These are phyloP conservation scores for Globisporangium nodosum DNA, from an alignment of 352 stramenopile species.

Conservation along the genomic window DNA sequence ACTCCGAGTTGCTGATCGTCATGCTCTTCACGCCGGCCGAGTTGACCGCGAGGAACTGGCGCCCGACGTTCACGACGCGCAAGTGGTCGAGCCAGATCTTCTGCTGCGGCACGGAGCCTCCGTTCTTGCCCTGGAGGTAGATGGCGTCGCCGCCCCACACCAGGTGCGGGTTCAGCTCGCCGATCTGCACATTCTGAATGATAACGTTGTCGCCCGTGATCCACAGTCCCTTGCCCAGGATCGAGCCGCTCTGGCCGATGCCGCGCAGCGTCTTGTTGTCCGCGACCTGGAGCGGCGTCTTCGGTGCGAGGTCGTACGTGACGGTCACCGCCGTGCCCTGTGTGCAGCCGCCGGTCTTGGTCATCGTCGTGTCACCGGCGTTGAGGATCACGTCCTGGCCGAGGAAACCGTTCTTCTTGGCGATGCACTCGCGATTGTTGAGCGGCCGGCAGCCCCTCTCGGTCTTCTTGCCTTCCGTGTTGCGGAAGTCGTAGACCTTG, in stretches of 20 bases:
- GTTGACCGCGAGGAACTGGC: conserved; percentile 38
- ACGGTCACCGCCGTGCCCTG: conserved; percentile 18
- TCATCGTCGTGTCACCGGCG: conserved; percentile 15
- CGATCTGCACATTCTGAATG: conserved; percentile 54
- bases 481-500: conserved; percentile 41
- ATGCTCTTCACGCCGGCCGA: conserved; percentile 23
- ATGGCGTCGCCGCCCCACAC: conserved; percentile 14
- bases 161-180: conserved; percentile 39
- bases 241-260: conserved; percentile 24
- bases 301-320: conserved; percentile 34
- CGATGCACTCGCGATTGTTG: conserved; percentile 32
- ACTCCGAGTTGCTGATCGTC: conserved; percentile 53
- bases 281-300: conserved; percentile 19
- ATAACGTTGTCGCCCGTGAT: conserved; percentile 41
- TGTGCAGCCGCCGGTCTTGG: conserved; percentile 29
- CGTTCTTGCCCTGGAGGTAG: conserved; percentile 14
- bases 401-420: conserved; percentile 49
- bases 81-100: conserved; percentile 45
- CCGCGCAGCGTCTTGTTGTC: conserved; percentile 45
- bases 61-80: conserved; percentile 25
- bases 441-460: conserved; percentile 40
- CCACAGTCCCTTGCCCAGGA: conserved; percentile 35
- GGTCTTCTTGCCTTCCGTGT: conserved; percentile 35
- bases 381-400: conserved; percentile 30
- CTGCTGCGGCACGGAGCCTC: conserved; percentile 9